These are phyloP conservation scores for Fusarium euwallaceae DNA, from an alignment of 2,329 filamentous ascomycete genomes.

Conservation along the genomic window DNA sequence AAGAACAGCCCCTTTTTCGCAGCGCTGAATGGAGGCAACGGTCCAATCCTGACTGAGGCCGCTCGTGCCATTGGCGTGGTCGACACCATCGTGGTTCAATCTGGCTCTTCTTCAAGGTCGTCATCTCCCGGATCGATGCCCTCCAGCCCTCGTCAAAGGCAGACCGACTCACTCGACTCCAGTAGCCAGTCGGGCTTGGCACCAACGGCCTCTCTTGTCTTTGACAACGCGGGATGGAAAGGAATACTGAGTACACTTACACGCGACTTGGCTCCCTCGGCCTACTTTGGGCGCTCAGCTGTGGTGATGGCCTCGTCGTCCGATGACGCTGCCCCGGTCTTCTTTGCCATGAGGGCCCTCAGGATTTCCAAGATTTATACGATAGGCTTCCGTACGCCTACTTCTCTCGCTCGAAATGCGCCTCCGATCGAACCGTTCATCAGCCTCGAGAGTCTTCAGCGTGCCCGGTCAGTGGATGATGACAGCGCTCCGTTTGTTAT, in stretches of 20 bases:
- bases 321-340: constrained; percentile 81
- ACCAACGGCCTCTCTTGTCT: constrained; percentile 71
- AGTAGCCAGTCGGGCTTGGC: constrained; percentile 55
- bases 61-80: constrained; percentile 83
- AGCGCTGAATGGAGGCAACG: constrained; percentile 62
- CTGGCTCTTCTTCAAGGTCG: constrained; percentile 56
- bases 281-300: constrained; percentile 81
- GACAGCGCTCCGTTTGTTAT: constrained; percentile 80
- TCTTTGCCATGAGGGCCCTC: constrained; percentile 83
- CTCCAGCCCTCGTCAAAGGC: constrained; percentile 60
- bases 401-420: constrained; percentile 70
- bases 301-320: constrained; percentile 80
- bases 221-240: constrained; percentile 89
- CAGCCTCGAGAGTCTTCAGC: constrained; percentile 74
- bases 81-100: constrained; percentile 80
- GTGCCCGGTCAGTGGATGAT: constrained; percentile 62
- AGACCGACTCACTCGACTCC: constrained; percentile 42
- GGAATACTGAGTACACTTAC: constrained; percentile 86
- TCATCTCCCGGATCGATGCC: constrained; percentile 63
- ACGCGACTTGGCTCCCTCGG: constrained; percentile 84
- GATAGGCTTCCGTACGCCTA: constrained; percentile 79
- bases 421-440: constrained; percentile 85
- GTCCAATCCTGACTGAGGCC: constrained; percentile 77
- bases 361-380: constrained; percentile 85
- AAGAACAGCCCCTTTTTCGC: constrained; percentile 66